Evolutionary conservation across 148 eudicot species (phyloP), one percentile per base, ranked within the genome.

Genomic region (Euryodendron excelsum): DNA sequence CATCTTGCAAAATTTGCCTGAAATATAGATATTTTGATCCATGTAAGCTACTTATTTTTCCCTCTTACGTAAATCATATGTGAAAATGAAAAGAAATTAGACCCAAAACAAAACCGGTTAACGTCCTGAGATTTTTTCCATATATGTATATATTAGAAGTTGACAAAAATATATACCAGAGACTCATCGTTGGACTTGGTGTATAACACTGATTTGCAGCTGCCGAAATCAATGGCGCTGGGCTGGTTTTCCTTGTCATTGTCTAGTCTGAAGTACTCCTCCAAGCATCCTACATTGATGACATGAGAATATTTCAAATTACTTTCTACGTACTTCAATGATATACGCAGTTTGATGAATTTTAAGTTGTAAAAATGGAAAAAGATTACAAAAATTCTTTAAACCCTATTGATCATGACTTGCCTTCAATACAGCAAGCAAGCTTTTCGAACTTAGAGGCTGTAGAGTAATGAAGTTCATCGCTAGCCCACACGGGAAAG

Each of bases 1-100:
- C 94, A 91, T 79, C 79, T 87, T 21, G 94, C 90, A 58, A 83
- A 85, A 74, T 86, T 87, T 58, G 91, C 91, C 94, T 91, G 77
- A 63, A 76, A 78, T 30, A 45, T 27, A 25, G 39, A 41, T 5
- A 81, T 30, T 76, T 55, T 30, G 65, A 69, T 20, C 61, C 20
- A 14, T 33, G 30, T 75, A 31, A 75, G 74, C 73, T 45, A 75
- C 27, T 28, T 27, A 58, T 13, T 44, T 66, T 55, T 33, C 59
- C 18, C 28, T n/a, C n/a, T n/a, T n/a, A n/a, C 41, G 27, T 41
- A 15, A 4, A 55, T 28, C 45, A 30, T 25, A 2, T 5, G 71
- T 48, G 72, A 64, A 64, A 53, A 61, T 18, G 6, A 74, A 12
- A 78, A 67, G 72, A 30, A 68, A 41, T 47, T 52, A 1, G 60